Percentiles rank a stretch among this genome's conserved stretches.
Conservation (phyloP, 257 asterid species). For the Nicotiana otophora region DNA sequence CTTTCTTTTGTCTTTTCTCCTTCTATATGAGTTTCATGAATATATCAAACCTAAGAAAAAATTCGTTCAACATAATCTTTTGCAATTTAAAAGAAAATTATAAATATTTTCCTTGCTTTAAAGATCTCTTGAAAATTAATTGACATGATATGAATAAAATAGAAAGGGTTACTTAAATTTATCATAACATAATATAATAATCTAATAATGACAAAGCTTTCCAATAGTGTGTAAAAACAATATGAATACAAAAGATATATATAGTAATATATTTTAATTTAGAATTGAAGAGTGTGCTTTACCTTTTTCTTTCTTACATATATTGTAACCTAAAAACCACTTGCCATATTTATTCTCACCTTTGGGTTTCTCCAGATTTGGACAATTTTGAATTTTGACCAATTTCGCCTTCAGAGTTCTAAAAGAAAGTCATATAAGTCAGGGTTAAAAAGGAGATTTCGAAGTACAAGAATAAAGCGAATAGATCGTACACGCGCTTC, state of each 20-base stretch:
- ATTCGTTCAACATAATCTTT: no score
- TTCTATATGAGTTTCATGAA: neutral
- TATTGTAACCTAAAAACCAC: neutral
- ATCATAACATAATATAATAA: neutral
- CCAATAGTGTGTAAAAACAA: neutral
- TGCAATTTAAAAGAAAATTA: no score
- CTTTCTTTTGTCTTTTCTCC: neutral
- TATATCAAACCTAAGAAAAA: no score
- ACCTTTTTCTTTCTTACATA: neutral
- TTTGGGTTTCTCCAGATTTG: conserved; percentile 17
- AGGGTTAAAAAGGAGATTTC: conserved; percentile 14
- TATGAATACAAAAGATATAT: neutral
- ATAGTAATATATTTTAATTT: neutral
- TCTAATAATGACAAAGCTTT: neutral
- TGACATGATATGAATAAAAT: no score
- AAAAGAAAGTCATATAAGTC: neutral
- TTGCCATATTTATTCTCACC: conserved; percentile 12
- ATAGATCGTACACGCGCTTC: neutral
- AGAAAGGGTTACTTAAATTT: neutral
- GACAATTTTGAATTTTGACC: conserved; percentile 2
- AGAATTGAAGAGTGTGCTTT: neutral
- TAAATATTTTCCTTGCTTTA: no score
- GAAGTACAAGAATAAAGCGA: neutral
- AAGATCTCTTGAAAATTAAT: no score
- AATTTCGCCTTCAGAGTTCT: neutral